Evolutionary conservation across 352 stramenopile species (phyloP).

Genomic region (Phytophthora pisi): DNA sequence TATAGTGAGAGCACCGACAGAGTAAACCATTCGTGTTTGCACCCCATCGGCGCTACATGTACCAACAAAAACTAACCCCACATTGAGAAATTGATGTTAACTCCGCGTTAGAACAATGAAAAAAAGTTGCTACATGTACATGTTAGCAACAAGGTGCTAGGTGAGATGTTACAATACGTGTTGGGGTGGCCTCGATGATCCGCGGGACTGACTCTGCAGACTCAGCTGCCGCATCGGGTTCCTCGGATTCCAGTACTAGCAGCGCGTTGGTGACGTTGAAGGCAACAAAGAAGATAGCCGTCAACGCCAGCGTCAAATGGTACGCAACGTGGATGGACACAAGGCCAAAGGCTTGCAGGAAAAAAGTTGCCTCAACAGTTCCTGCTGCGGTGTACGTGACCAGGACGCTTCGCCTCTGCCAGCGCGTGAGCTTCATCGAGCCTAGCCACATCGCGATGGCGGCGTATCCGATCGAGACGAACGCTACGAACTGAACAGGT

Average conservation of each 20-base stretch:
- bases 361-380: constrained; percentile 47
- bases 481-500: constrained; percentile 44
- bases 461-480: constrained; percentile 56
- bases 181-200: constrained; percentile 25
- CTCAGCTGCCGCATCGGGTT: constrained; percentile 9
- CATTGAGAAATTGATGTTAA: too few relatives aligned
- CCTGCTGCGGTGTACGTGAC: constrained; percentile 42
- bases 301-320: constrained; percentile 36
- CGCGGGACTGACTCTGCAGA: not conserved
- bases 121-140: too few relatives aligned
- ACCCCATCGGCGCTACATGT: too few relatives aligned
- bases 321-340: constrained; percentile 41
- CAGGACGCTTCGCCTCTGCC: constrained; percentile 51
- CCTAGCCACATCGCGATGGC: constrained; percentile 53
- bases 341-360: constrained; percentile 29
- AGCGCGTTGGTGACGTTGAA: constrained; percentile 72
- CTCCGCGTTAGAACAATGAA: not conserved
- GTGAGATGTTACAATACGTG: constrained; percentile 25
- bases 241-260: constrained; percentile 53
- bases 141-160: constrained; percentile 27
- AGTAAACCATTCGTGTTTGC: not conserved
- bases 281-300: constrained; percentile 45
- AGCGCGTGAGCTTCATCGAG: constrained; percentile 53
- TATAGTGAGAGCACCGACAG: not conserved
- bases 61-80: too few relatives aligned